Conservation (phyloP, 2,329 filamentous ascomycete genomes). For the Paecilomyces dactylethromorphus region DNA sequence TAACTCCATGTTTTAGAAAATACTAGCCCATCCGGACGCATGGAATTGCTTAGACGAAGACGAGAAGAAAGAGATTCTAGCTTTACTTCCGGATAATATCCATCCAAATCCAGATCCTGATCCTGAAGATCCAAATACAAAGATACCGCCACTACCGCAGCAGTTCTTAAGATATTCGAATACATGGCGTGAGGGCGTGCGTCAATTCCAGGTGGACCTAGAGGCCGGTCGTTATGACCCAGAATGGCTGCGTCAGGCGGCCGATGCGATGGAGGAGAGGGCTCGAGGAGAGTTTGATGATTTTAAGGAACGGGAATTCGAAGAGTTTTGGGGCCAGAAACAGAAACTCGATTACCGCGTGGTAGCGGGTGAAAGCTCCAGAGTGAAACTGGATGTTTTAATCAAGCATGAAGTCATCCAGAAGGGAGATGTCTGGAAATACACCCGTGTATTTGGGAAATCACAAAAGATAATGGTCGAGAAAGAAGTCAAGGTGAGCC, state of each 20-base stretch:
- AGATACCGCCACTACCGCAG: slow-evolving; percentile 32
- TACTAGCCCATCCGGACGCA: slow-evolving; percentile 32
- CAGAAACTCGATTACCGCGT: slow-evolving; percentile 28
- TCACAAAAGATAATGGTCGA: slow-evolving; percentile 26
- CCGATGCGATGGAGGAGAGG: slow-evolving; percentile 46
- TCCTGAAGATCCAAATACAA: slow-evolving; percentile 20
- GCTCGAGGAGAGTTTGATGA: slow-evolving; percentile 50
- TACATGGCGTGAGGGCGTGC: slow-evolving; percentile 47
- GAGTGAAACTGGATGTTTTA: slow-evolving; percentile 31
- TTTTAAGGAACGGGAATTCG: slow-evolving; percentile 49
- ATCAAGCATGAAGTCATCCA: slow-evolving; percentile 28
- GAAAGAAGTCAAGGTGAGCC: slow-evolving; percentile 36
- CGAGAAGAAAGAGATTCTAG: slow-evolving; percentile 35
- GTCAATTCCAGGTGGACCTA: slow-evolving; percentile 52
- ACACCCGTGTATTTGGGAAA: slow-evolving; percentile 22
- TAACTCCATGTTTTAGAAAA: slow-evolving; percentile 22
- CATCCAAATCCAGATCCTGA: slow-evolving; percentile 25
- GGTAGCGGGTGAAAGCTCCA: slow-evolving; percentile 36
- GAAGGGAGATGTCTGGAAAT: slow-evolving; percentile 37
- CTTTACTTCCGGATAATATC: slow-evolving; percentile 35
- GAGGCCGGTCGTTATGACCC: slow-evolving; percentile 50
- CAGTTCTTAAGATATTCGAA: slow-evolving; percentile 38
- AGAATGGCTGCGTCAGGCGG: slow-evolving; percentile 51
- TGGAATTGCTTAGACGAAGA: slow-evolving; percentile 36
- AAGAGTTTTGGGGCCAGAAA: slow-evolving; percentile 54